Evolutionary conservation across 140 eudicot genomes (phyloP), one percentile per base, ranked within the genome.

Genomic region (Flaveria floridana): DNA sequence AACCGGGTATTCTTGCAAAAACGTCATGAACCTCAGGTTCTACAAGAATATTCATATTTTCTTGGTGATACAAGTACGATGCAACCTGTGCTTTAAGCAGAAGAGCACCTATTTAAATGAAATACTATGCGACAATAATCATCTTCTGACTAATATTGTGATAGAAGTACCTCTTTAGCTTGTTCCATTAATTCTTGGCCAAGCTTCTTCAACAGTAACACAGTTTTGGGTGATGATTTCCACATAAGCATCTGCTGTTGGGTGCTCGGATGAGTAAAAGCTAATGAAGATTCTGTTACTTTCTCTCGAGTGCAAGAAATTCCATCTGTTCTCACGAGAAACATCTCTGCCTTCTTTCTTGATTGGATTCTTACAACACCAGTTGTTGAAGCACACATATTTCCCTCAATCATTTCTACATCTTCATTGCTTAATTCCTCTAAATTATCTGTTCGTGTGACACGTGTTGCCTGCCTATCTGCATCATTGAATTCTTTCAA

Each of bases 211-310:
- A 94, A 77, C 65, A 94, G 65, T 47, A 94, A 79, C 48, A 84
- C 99, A 55, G 97, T 94, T 83, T 91, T 94, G 28, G 99, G 99
- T 4, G 92, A 78, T 55, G 99, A 90, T 78, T 94, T 94, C 99
- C 99, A 94, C 96, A 94, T 82, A 70, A 94, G 96, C 99, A 94
- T 94, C 87, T 94, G 99, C 65, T 94, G 97, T 86, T 94, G 99
- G 58, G 99, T 94, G 76, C 97, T 94, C 30, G 99, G 99, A 79
- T 94, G 99, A 70, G 97, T 84, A 78, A 94, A 94, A 4, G 99
- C 97, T 85, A 94, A 81, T 14, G 99, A 94, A 79, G 99, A 90
- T 87, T 94, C 97, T 41, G 97, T 94, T 68, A 94, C 99, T 86
- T 88, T 94, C 79, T 94, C 99, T 73, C 99, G 83, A 15, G 87